Evolutionary conservation across 805 yeast species (phyloP).

Genomic region (Candida alai): DNA sequence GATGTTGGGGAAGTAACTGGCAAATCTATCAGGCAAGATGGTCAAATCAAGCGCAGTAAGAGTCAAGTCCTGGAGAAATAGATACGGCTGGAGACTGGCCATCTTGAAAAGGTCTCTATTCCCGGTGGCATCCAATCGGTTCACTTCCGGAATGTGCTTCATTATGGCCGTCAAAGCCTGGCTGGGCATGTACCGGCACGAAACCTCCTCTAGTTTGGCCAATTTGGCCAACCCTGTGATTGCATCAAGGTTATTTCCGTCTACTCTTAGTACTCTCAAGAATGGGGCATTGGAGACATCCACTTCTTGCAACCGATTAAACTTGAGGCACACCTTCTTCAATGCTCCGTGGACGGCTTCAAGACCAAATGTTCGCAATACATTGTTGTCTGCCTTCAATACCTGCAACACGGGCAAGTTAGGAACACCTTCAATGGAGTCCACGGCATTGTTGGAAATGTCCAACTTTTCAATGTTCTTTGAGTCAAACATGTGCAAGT

Average conservation of each 20-base stretch:
- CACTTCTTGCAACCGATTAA: slow-evolving; percentile 31
- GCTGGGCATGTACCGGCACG: slow-evolving; percentile 35
- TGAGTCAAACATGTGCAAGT: slow-evolving; percentile 31
- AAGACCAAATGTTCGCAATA: slow-evolving; percentile 16
- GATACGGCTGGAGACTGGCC: slow-evolving; percentile 16
- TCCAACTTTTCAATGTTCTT: slow-evolving; percentile 42
- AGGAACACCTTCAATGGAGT: slow-evolving; percentile 31
- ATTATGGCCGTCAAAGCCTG: neutral
- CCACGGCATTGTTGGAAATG: slow-evolving; percentile 40
- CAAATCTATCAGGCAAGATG: slow-evolving; percentile 34
- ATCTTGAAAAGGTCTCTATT: slow-evolving; percentile 16
- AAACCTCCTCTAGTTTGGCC: slow-evolving; percentile 38
- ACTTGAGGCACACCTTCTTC: slow-evolving; percentile 36
- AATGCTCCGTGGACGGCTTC: slow-evolving; percentile 21
- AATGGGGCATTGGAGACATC: slow-evolving; percentile 31
- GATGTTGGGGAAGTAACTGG: slow-evolving; percentile 42
- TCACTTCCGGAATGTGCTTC: slow-evolving; percentile 17
- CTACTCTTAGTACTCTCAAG: slow-evolving; percentile 43
- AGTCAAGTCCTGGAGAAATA: slow-evolving; percentile 37
- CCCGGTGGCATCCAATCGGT: slow-evolving; percentile 40
- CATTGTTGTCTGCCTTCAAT: slow-evolving; percentile 42
- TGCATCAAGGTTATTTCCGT: slow-evolving; percentile 35
- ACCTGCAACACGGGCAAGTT: slow-evolving; percentile 30
- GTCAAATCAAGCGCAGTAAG: slow-evolving; percentile 47
- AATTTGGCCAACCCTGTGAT: slow-evolving; percentile 25